These are phyloP conservation scores for Colletotrichum simmondsii DNA, from an alignment of 2,329 filamentous ascomycete genomes.

Conservation along the genomic window DNA sequence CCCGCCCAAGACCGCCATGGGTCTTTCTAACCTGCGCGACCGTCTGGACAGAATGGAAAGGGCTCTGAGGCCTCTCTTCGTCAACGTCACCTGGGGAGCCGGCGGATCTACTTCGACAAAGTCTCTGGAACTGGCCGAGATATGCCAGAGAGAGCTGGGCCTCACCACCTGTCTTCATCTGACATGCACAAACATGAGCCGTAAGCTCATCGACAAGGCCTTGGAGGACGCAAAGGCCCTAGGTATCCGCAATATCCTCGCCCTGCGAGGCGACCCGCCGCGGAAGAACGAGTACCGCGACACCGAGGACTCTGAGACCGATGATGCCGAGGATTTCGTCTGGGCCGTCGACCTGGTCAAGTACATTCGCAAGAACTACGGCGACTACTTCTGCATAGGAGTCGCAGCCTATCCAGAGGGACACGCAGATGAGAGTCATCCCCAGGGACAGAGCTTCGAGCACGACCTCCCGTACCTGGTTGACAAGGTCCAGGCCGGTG, in stretches of 20 bases:
- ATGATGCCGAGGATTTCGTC: conserved; percentile 80
- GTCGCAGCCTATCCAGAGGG: conserved; percentile 96
- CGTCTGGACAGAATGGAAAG: conserved; percentile 95
- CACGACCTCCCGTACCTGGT: conserved; percentile 89
- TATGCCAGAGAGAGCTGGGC: conserved; percentile 91
- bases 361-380: conserved; percentile 87
- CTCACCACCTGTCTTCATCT: conserved; percentile 96
- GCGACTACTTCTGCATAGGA: conserved; percentile 95
- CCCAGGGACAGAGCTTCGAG: conserved; percentile 74
- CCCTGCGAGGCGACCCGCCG: conserved; percentile 90
- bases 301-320: conserved; percentile 66
- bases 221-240: conserved; percentile 90
- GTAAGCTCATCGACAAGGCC: conserved; percentile 84
- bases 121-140: conserved; percentile 92
- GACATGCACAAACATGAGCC: conserved; percentile 98
- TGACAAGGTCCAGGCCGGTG: conserved; percentile 90
- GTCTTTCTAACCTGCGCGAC: conserved; percentile 91
- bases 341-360: conserved; percentile 90
- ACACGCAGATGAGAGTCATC: conserved; percentile 90
- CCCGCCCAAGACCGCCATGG: conserved; percentile 96
- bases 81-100: conserved; percentile 98
- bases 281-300: conserved; percentile 87
- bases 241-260: conserved; percentile 93
- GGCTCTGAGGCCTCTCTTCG: conserved; percentile 89
- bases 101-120: conserved; percentile 92